phyloP scores from a whole-genome alignment of 2,329 filamentous ascomycete species.

The Botrytis hyacinthi region DNA sequence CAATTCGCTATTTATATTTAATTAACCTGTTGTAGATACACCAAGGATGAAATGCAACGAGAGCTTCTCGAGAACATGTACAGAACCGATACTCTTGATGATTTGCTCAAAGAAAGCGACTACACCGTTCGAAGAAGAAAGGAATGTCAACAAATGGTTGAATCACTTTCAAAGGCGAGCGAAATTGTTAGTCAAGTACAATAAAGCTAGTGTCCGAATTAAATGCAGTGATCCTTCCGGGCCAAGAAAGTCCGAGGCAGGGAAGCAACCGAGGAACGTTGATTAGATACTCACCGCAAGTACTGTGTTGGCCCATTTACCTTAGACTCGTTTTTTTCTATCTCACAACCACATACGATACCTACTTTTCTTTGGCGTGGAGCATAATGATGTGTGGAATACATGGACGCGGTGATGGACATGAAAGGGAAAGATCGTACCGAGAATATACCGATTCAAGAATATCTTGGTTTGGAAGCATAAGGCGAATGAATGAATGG shows the following conservation, averaged over 20 bases:
- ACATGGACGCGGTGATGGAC: conserved; percentile 24
- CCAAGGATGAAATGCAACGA: conserved; percentile 97
- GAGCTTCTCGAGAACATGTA: conserved; percentile 98
- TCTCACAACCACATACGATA: conserved; percentile 33
- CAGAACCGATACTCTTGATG: conserved; percentile 82
- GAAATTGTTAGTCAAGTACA: conserved; percentile 86
- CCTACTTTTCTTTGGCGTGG: conserved; percentile 30
- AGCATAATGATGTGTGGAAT: conserved; percentile 32
- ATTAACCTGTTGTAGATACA: conserved; percentile 58
- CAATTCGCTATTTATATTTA: background rate
- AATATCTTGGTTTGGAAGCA: conserved; percentile 23
- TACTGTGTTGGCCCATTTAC: conserved; percentile 24
- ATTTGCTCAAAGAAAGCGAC: conserved; percentile 95
- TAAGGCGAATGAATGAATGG: conserved; percentile 27
- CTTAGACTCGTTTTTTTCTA: conserved; percentile 26
- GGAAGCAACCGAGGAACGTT: conserved; percentile 22
- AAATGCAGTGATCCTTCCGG: conserved; percentile 25
- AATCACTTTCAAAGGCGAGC: conserved; percentile 81
- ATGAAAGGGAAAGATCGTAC: conserved; percentile 21
- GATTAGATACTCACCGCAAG: conserved; percentile 27
- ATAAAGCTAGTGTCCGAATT: conserved; percentile 30
- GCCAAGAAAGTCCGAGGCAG: conserved; percentile 20
- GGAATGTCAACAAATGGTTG: conserved; percentile 99
- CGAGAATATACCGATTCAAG: conserved; percentile 4
- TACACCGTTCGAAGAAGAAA: conserved; percentile 93